These are phyloP conservation scores for Hysterangium stoloniferum DNA, from an alignment of 768 basidiomycete genomes.

Conservation along the genomic window DNA sequence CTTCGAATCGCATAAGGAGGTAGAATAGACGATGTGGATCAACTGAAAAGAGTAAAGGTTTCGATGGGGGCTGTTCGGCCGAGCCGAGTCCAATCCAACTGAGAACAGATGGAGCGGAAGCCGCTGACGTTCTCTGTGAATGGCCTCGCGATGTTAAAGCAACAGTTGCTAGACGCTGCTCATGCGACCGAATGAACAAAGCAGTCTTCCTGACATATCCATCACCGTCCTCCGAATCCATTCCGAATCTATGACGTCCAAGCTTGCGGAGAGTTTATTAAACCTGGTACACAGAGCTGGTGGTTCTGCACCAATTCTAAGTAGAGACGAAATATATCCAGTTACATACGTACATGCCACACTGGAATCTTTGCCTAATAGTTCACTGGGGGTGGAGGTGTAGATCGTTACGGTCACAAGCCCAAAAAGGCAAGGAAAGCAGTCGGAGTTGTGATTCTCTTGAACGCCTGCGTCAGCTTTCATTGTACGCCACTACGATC, in stretches of 20 bases:
- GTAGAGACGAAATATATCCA: too few relatives aligned
- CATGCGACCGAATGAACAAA: slow-evolving; percentile 64
- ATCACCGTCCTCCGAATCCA: slow-evolving; percentile 61
- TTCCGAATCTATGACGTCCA: too few relatives aligned
- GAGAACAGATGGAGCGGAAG: slow-evolving; percentile 4
- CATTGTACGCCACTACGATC: slow-evolving; percentile 10
- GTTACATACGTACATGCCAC: too few relatives aligned
- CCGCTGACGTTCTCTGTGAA: slow-evolving; percentile 23
- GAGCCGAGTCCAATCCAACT: slow-evolving; percentile 18
- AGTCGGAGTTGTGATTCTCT: not conserved
- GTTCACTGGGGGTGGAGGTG: too few relatives aligned
- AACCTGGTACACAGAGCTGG: too few relatives aligned
- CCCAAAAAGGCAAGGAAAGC: not conserved
- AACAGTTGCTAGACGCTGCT: slow-evolving; percentile 62
- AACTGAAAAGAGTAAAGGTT: slow-evolving; percentile 58
- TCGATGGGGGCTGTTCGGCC: slow-evolving; percentile 27
- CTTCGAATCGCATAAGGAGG: slow-evolving; percentile 79
- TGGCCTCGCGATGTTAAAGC: slow-evolving; percentile 45
- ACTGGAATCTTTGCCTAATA: too few relatives aligned
- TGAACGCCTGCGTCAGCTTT: not conserved
- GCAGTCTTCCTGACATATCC: slow-evolving; percentile 66
- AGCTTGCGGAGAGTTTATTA: too few relatives aligned
- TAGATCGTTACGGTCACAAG: too few relatives aligned
- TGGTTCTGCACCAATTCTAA: too few relatives aligned
- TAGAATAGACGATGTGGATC: slow-evolving; percentile 86